A percentile compares a stretch with the other conserved stretches of the same genome.
These are phyloP conservation scores for Alternaria gansuensis DNA, from an alignment of 2,329 filamentous ascomycete genomes.

Conservation along the genomic window DNA sequence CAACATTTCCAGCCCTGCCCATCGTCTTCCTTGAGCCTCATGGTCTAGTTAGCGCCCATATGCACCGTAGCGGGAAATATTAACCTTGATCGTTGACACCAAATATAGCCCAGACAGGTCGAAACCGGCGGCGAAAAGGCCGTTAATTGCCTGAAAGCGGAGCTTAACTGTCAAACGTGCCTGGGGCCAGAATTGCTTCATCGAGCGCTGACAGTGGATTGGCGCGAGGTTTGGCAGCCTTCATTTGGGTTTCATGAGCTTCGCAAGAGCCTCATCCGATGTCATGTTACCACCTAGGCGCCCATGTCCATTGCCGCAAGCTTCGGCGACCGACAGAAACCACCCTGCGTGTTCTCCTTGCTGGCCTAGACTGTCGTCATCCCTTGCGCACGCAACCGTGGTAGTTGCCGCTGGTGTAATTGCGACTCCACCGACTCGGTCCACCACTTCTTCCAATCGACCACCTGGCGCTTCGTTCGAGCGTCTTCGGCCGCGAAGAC, in stretches of 20 bases:
- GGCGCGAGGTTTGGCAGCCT: constrained; percentile 22
- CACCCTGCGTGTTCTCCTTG: constrained; percentile 6
- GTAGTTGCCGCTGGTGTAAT: constrained; percentile 25
- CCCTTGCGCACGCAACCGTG: constrained; percentile 8
- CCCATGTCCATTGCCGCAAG: constrained; percentile 28
- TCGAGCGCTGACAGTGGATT: constrained; percentile 27
- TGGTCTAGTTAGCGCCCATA: constrained; percentile 44
- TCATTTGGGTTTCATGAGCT: constrained; percentile 28
- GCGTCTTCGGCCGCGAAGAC: constrained; percentile 96
- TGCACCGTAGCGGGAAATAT: constrained; percentile 30
- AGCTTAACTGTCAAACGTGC: constrained; percentile 34
- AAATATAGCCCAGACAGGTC: constrained; percentile 47
- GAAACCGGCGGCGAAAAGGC: constrained; percentile 36
- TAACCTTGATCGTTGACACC: constrained; percentile 37
- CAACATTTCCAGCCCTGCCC: constrained; percentile 29
- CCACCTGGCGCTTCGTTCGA: constrained; percentile 70
- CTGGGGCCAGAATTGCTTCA: constrained; percentile 28
- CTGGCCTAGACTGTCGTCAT: constrained; percentile 9
- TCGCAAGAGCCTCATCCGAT: constrained; percentile 32
- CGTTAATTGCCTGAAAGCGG: constrained; percentile 43
- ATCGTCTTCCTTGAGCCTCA: constrained; percentile 43
- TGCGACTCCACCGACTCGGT: constrained; percentile 59
- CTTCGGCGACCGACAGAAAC: constrained; percentile 18
- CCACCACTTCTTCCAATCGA: constrained; percentile 85
- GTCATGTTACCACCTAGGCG: constrained; percentile 42